Base-by-base conservation (phyloP, 2,329 filamentous ascomycete genomes). In the Cercospora zeina region DNA sequence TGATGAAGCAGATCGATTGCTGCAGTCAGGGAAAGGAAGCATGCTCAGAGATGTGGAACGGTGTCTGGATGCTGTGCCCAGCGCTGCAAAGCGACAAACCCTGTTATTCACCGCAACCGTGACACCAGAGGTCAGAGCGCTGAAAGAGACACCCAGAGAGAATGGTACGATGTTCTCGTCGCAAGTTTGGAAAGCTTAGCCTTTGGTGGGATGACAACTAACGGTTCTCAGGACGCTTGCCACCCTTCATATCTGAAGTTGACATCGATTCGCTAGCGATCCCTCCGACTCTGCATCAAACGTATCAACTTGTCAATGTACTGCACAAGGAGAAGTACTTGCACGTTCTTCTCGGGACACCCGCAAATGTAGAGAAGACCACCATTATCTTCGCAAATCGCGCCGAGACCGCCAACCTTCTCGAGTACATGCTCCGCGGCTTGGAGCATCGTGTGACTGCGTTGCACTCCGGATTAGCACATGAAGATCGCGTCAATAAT, bases 41-140 rank as follows among this genome's bases (percentile, higher is more conserved):
- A 97, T 97, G 93, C 82, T 97, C n/a, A 89, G 91, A 4, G 95
- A 97, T 71, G 87, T 99, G 1, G 91, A 96, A 74, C 90, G 91
- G 64, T 97, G 93, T 72, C 82, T 99, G 3, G 87, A 86, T 1
- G 87, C 88, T 1, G 83, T 99, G 0, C 95, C 95, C 0, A 87
- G 90, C 0, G 85, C 91, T 4, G 47, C 83, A 1, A 82, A 91
- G 72, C 85, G 95, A n/a, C 93, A 99, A 76, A 99, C 93, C 0
- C 85, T 96, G 14, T 85, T 99, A 2, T 99, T 99, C 79, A 99
- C 95, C 8, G 95, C 95, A 14, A 99, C 95, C 1, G 87, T 99
- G 47, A 97, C 95, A 0, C 87, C 91, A 2, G 93, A 97, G 79
- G 92, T 99, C 3, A 86, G 91, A 54, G 90, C 91, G 2, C 79